These are phyloP conservation scores for Cucurbita pepo DNA, from an alignment of 306 rosid genomes.

Conservation along the genomic window DNA sequence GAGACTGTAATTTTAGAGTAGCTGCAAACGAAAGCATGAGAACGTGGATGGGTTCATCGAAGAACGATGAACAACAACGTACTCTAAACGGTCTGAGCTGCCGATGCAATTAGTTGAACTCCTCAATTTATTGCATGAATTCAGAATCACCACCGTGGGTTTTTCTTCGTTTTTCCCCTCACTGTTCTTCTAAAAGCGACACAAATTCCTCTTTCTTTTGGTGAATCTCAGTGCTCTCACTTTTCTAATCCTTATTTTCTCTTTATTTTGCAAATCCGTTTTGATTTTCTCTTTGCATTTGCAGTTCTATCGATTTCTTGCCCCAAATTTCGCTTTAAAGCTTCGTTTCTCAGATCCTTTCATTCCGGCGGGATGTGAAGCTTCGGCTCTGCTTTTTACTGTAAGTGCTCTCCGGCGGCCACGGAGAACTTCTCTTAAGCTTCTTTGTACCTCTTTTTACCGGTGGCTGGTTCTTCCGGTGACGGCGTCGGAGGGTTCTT, in stretches of 20 bases:
- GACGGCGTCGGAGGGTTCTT: neutral
- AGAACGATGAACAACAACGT: neutral
- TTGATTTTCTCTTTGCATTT: neutral
- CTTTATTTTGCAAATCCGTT: neutral
- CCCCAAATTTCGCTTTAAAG: neutral
- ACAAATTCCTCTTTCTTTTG: neutral
- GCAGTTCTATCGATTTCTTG: neutral
- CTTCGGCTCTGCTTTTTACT: neutral
- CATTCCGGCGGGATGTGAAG: neutral
- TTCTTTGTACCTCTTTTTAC: neutral
- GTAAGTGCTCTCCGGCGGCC: neutral
- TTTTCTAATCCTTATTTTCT: neutral
- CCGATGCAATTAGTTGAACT: neutral
- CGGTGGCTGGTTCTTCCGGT: neutral
- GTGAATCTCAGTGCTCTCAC: neutral
- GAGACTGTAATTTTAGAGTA: neutral
- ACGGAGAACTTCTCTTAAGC: neutral
- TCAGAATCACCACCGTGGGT: neutral
- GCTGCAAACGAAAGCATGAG: neutral
- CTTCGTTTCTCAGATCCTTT: constrained; percentile 2
- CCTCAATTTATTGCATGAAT: neutral
- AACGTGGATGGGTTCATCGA: neutral
- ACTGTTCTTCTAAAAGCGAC: neutral
- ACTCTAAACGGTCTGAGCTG: neutral
- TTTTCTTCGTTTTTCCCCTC: neutral